These are phyloP conservation scores for Ilex aquifolium DNA, from an alignment of 257 asterid genomes.

Conservation along the genomic window DNA sequence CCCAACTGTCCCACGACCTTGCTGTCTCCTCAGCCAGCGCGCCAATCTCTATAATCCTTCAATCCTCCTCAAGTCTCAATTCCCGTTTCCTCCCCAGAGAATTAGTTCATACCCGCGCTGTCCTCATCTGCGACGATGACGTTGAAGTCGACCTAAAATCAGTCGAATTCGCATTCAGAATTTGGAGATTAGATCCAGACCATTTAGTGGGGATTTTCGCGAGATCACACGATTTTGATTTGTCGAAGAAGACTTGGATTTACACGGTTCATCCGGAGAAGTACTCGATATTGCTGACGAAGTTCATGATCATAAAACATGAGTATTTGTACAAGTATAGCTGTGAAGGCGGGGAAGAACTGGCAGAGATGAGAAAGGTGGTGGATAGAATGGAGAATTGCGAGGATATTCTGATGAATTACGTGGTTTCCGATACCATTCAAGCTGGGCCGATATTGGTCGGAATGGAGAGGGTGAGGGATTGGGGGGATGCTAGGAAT, in stretches of 20 bases:
- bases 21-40: conserved; percentile 32
- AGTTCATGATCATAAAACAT: conserved; percentile 51
- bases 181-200: conserved; percentile 65
- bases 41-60: conserved; percentile 42
- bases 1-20: conserved; percentile 49
- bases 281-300: conserved; percentile 75
- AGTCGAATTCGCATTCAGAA: conserved; percentile 56
- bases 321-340: conserved; percentile 52
- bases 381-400: conserved; percentile 68
- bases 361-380: conserved; percentile 11
- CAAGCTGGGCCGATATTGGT: conserved; percentile 63
- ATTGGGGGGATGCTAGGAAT: conserved; percentile 84
- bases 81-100: conserved; percentile 65
- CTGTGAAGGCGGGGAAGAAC: conserved; percentile 34
- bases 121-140: conserved; percentile 91
- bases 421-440: conserved; percentile 52
- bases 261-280: conserved; percentile 65
- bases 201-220: conserved; percentile 70
- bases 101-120: conserved; percentile 48
- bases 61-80: conserved; percentile 69
- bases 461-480: conserved; percentile 58
- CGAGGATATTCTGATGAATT: conserved; percentile 89
- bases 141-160: conserved; percentile 48
- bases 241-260: conserved; percentile 53
- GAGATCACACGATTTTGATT: conserved; percentile 76